phyloP scores from a whole-genome alignment of 176 grass and related monocot species.

The Avena eriantha region DNA sequence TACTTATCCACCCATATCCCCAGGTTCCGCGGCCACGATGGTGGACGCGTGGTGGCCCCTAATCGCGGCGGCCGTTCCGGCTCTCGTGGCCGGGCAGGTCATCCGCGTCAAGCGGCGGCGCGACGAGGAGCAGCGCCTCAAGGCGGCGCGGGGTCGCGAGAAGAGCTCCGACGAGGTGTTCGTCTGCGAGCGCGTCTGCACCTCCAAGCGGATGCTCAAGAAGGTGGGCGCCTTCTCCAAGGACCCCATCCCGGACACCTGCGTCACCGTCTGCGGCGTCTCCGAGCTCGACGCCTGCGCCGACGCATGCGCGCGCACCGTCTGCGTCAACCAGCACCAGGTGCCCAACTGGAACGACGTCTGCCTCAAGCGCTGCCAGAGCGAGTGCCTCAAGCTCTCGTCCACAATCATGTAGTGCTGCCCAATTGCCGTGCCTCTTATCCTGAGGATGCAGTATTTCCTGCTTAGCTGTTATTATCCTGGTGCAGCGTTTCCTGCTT shows the following conservation, averaged over 20 bases:
- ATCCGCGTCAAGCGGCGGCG: conserved; percentile 65
- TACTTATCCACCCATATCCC: not conserved
- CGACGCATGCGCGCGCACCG: conserved; percentile 86
- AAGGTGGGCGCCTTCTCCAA: conserved; percentile 92
- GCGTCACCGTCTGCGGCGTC: conserved; percentile 88
- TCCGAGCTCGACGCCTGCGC: conserved; percentile 86
- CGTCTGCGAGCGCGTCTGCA: conserved; percentile 87
- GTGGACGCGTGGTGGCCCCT: conserved; percentile 81
- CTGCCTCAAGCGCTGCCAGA: conserved; percentile 92
- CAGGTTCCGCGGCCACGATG: conserved; percentile 37
- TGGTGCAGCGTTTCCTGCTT: not conserved
- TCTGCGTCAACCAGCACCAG: conserved; percentile 94
- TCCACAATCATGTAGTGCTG: conserved; percentile 47
- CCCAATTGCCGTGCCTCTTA: too few species aligned
- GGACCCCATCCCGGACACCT: conserved; percentile 90
- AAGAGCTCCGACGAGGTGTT: conserved; percentile 83
- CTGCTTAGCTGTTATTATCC: conserved; percentile 1
- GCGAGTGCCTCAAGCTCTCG: conserved; percentile 86
- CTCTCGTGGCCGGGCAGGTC: conserved; percentile 68
- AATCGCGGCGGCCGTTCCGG: conserved; percentile 64
- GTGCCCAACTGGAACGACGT: conserved; percentile 95
- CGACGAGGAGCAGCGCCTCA: conserved; percentile 74
- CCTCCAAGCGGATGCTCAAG: conserved; percentile 90
- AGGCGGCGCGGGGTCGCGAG: conserved; percentile 70
- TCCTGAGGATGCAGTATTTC: not conserved